Evolutionary conservation across 2,329 filamentous ascomycete species (phyloP).

Genomic region (Diaporthe australafricana): DNA sequence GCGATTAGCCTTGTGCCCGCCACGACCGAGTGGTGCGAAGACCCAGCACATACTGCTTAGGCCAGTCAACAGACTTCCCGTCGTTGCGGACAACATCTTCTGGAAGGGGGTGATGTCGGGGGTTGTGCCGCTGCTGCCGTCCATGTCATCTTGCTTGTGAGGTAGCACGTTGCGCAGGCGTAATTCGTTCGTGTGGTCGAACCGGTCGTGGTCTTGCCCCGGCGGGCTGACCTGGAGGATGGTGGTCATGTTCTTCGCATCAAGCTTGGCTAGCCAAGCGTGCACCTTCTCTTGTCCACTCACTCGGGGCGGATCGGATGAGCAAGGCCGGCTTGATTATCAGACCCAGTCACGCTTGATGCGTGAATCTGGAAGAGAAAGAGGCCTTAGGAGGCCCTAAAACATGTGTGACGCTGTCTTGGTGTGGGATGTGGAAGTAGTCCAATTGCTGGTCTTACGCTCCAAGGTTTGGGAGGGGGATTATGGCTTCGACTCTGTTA

Average conservation of each 20-base stretch:
- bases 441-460: background rate
- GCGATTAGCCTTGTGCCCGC: constrained; percentile 32
- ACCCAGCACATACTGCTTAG: constrained; percentile 75
- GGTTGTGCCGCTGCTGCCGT: constrained; percentile 36
- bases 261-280: constrained; percentile 4
- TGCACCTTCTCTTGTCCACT: constrained; percentile 13
- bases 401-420: background rate
- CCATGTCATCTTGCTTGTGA: constrained; percentile 48
- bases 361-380: constrained; percentile 34
- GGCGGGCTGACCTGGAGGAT: constrained; percentile 38
- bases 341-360: constrained; percentile 34
- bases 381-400: background rate
- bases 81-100: constrained; percentile 95
- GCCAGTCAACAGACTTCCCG: constrained; percentile 90
- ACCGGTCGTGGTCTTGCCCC: constrained; percentile 53
- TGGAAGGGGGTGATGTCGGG: constrained; percentile 82
- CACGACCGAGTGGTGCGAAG: background rate
- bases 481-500: background rate
- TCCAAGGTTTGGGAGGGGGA: background rate
- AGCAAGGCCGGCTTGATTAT: constrained; percentile 15
- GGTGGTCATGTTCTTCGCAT: constrained; percentile 32
- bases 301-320: constrained; percentile 7
- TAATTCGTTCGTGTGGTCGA: constrained; percentile 46
- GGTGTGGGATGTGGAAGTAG: background rate
- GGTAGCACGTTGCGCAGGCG: constrained; percentile 48